Evolutionary conservation across 768 basidiomycete genomes (phyloP).

Genomic region (Solioccasus polychromus): DNA sequence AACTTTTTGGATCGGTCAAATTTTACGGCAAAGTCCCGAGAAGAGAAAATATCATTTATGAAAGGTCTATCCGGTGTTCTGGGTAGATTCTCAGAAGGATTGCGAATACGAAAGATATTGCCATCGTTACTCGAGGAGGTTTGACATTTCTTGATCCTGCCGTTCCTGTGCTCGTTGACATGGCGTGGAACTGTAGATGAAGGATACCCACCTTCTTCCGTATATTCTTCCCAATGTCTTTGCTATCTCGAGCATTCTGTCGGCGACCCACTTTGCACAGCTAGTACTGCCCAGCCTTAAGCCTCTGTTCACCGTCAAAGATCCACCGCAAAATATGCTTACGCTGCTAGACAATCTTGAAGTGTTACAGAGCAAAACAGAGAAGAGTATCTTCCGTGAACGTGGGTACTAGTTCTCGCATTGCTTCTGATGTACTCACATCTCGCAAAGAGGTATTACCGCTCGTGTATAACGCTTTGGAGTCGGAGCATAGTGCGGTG

Average conservation of each 20-base stretch:
- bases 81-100: constrained; percentile 81
- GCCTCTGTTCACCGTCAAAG: constrained; percentile 86
- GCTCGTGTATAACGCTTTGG: constrained; percentile 92
- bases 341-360: constrained; percentile 87
- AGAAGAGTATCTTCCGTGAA: constrained; percentile 81
- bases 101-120: constrained; percentile 84
- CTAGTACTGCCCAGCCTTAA: constrained; percentile 84
- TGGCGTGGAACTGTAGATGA: constrained; percentile 56
- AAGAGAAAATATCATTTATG: constrained; percentile 97
- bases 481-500: constrained; percentile 88
- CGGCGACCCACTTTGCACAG: constrained; percentile 75
- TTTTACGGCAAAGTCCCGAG: constrained; percentile 89
- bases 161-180: constrained; percentile 7
- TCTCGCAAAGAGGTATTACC: constrained; percentile 79
- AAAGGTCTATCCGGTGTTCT: constrained; percentile 82
- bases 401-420: constrained; percentile 48
- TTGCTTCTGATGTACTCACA: constrained; percentile 4
- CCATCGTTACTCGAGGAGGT: constrained; percentile 94
- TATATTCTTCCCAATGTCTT: constrained; percentile 97
- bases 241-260: constrained; percentile 74
- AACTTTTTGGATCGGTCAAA: constrained; percentile 95
- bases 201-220: constrained; percentile 88
- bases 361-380: constrained; percentile 86
- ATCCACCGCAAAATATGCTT: constrained; percentile 97
- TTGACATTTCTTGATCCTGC: constrained; percentile 9